Conservation (phyloP, 352 stramenopile species). For the Phytophthora chlamydospora region DNA sequence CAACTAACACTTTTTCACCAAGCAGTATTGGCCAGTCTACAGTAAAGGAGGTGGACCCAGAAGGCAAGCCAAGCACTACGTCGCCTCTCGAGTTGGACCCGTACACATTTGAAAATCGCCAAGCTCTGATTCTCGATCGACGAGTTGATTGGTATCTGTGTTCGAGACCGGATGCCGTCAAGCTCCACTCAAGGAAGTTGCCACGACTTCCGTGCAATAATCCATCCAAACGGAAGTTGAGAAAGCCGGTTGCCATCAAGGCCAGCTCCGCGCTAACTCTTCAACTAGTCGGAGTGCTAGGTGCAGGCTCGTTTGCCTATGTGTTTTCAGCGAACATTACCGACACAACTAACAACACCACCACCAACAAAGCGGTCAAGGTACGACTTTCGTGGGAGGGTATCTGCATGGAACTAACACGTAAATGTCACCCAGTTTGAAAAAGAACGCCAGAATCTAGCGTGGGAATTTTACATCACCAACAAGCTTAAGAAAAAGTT, state of each 20-base stretch:
- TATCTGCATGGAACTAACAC: constrained; percentile 8
- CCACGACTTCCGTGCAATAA: constrained; percentile 55
- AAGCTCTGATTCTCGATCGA: constrained; percentile 47
- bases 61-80: background rate
- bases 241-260: constrained; percentile 50
- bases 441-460: constrained; percentile 66
- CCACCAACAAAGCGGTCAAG: constrained; percentile 65
- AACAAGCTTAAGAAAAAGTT: constrained; percentile 55
- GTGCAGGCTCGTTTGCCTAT: constrained; percentile 75
- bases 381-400: constrained; percentile 29
- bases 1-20: constrained; percentile 30
- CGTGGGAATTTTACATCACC: constrained; percentile 85
- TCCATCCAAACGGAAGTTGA: constrained; percentile 56
- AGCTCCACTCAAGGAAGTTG: constrained; percentile 57
- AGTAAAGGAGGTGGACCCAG: background rate
- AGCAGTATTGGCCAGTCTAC: constrained; percentile 23
- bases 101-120: constrained; percentile 57
- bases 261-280: constrained; percentile 39
- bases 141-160: constrained; percentile 53
- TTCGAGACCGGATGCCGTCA: constrained; percentile 50
- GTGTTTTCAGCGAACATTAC: constrained; percentile 67
- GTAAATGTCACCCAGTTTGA: constrained; percentile 53
- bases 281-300: constrained; percentile 63
- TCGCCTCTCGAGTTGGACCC: constrained; percentile 46
- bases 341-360: constrained; percentile 26